These are phyloP conservation scores for Corylus avellana DNA, from an alignment of 306 rosid genomes.

Conservation along the genomic window DNA sequence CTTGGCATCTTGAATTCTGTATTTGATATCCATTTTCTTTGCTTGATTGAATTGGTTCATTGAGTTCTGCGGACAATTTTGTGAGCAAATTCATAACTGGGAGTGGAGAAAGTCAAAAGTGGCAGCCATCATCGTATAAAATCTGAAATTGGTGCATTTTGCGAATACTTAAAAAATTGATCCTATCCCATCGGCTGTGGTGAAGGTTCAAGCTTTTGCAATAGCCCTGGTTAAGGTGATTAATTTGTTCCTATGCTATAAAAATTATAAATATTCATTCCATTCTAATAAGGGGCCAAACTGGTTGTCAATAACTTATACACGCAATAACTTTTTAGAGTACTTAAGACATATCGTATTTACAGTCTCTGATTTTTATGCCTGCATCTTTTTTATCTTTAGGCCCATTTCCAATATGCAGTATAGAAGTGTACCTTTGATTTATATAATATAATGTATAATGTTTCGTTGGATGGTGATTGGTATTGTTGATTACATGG, in stretches of 20 bases:
- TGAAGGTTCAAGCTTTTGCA: not conserved
- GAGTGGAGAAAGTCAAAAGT: not conserved
- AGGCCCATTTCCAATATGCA: too few relatives aligned
- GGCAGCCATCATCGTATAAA: constrained; percentile 1
- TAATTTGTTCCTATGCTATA: too few relatives aligned
- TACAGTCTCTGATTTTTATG: too few relatives aligned
- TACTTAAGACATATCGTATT: too few relatives aligned
- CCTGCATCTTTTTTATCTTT: too few relatives aligned
- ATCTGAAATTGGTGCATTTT: not conserved
- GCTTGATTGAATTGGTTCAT: constrained; percentile 10
- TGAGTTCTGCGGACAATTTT: not conserved
- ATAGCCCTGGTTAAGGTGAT: not conserved
- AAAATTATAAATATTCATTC: too few relatives aligned
- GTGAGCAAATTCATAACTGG: not conserved
- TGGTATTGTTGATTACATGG: not conserved
- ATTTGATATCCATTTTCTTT: not conserved
- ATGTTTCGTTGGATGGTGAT: not conserved
- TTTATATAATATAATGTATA: not conserved
- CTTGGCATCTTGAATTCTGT: not conserved
- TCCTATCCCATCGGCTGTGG: not conserved
- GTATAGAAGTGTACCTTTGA: too few relatives aligned
- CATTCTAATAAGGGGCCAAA: too few relatives aligned
- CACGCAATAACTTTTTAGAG: too few relatives aligned
- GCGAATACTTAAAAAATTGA: not conserved
- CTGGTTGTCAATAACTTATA: too few relatives aligned